Evolutionary conservation across 805 yeast species (phyloP).

Genomic region (Zygotorulaspora florentina): DNA sequence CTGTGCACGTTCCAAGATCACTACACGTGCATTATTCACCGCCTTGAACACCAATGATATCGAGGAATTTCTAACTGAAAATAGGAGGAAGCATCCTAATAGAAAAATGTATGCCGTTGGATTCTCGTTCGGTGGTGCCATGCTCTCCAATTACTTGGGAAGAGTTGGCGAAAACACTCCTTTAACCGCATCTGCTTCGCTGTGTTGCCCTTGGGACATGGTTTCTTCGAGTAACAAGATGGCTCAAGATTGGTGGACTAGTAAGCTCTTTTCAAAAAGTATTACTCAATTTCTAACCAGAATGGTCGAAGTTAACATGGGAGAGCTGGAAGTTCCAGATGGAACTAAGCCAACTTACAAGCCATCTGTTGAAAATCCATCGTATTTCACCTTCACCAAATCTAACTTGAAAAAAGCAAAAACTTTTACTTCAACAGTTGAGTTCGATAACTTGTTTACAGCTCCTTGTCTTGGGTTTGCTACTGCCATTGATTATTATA

Average conservation of each 20-base stretch:
- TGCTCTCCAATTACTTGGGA: slow-evolving; percentile 63
- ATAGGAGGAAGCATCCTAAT: slow-evolving; percentile 50
- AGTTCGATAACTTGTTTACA: slow-evolving; percentile 62
- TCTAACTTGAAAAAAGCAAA: slow-evolving; percentile 37
- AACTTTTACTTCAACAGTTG: slow-evolving; percentile 40
- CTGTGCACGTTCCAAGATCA: slow-evolving; percentile 67
- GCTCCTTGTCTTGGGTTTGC: slow-evolving; percentile 60
- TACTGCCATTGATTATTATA: slow-evolving; percentile 57
- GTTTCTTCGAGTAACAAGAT: slow-evolving; percentile 48
- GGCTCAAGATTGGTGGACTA: slow-evolving; percentile 38
- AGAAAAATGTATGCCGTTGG: slow-evolving; percentile 66
- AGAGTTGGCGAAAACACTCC: slow-evolving; percentile 54
- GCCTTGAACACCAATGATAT: slow-evolving; percentile 70
- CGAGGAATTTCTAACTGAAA: slow-evolving; percentile 50
- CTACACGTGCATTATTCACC: slow-evolving; percentile 62
- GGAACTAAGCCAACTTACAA: slow-evolving; percentile 16
- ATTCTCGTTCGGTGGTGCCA: slow-evolving; percentile 68
- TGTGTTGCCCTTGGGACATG: slow-evolving; percentile 75
- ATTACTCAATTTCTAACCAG: slow-evolving; percentile 41
- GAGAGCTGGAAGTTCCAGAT: slow-evolving; percentile 33
- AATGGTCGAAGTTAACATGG: slow-evolving; percentile 43
- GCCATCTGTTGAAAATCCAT: slow-evolving; percentile 23
- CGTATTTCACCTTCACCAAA: slow-evolving; percentile 29
- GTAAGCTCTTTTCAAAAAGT: slow-evolving; percentile 41
- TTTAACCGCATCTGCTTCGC: slow-evolving; percentile 53